Conservation (phyloP, 371 early-diverging fungal species). For the Mortierella sp. region DNA sequence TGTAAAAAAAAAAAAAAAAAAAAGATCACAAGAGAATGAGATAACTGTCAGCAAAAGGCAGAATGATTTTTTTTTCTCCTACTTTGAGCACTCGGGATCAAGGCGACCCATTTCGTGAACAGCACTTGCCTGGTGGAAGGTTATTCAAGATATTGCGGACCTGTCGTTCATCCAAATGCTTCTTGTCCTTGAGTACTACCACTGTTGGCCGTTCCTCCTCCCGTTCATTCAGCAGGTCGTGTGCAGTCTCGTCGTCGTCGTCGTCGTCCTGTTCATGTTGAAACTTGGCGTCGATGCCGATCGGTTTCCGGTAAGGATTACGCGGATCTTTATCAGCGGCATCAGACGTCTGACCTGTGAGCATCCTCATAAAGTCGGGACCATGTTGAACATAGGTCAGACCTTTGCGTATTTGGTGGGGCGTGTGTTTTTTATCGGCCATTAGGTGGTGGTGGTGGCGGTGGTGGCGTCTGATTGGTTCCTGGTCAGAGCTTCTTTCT, state of each 20-base stretch:
- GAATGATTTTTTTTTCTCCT: too few species aligned
- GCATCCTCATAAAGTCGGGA: constrained; percentile 52
- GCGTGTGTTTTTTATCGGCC: constrained; percentile 43
- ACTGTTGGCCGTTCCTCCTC: constrained; percentile 51
- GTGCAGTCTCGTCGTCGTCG: constrained; percentile 37
- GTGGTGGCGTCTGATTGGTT: neutral
- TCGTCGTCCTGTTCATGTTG: constrained; percentile 33
- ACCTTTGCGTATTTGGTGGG: constrained; percentile 43
- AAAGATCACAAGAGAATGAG: neutral
- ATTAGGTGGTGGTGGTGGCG: neutral
- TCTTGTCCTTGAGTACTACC: constrained; percentile 45
- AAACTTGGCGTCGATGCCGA: constrained; percentile 51
- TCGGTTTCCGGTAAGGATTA: constrained; percentile 47
- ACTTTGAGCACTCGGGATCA: too few species aligned
- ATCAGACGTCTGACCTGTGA: constrained; percentile 36
- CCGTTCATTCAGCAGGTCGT: constrained; percentile 43
- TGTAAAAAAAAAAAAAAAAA: constrained; percentile 1
- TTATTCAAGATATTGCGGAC: constrained; percentile 43
- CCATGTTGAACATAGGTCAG: constrained; percentile 45
- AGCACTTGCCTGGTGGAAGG: constrained; percentile 38
- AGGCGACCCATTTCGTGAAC: too few species aligned
- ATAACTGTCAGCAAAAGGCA: neutral
- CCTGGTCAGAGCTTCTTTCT: too few species aligned
- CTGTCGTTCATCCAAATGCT: constrained; percentile 51
- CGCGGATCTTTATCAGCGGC: constrained; percentile 39